These are phyloP conservation scores for Mycena galericulata DNA, from an alignment of 768 basidiomycete genomes.

Conservation along the genomic window DNA sequence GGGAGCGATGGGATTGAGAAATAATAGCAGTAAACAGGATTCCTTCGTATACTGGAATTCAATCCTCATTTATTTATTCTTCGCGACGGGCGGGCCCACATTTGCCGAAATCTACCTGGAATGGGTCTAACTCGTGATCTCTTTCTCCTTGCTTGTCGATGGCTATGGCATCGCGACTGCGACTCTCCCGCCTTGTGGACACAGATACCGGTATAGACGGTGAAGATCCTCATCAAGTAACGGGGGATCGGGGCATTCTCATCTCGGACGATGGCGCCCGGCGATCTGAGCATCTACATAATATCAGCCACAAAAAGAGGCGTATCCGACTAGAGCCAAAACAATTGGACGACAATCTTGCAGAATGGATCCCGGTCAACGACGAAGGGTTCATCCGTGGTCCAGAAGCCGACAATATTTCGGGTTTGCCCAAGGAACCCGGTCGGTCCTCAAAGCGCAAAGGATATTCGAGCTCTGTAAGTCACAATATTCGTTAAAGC, in stretches of 20 bases:
- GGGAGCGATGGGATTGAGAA: too few species aligned
- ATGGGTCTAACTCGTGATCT: too few species aligned
- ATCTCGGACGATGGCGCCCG: slow-evolving; percentile 9
- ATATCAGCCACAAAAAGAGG: slow-evolving; percentile 1
- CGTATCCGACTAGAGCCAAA: neutral
- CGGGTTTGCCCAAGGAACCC: neutral
- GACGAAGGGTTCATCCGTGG: neutral
- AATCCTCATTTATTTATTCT: too few species aligned
- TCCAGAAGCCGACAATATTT: neutral
- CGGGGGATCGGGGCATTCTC: neutral
- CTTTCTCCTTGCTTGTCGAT: too few species aligned
- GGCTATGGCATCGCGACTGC: neutral
- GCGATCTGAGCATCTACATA: neutral
- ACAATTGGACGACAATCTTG: neutral
- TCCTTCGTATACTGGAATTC: too few species aligned
- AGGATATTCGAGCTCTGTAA: neutral
- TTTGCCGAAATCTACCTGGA: too few species aligned
- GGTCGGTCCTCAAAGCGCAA: slow-evolving; percentile 10
- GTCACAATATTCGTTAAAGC: neutral
- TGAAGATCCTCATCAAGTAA: neutral
- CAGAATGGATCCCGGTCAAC: neutral
- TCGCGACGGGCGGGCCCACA: too few species aligned
- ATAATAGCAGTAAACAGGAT: too few species aligned
- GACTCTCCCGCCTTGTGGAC: neutral
- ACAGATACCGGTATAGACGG: neutral